A percentile compares a stretch with the other conserved stretches of the same genome.
Evolutionary conservation across 2,329 filamentous ascomycete species (phyloP).

Genomic region (Cladobotryum mycophilum): DNA sequence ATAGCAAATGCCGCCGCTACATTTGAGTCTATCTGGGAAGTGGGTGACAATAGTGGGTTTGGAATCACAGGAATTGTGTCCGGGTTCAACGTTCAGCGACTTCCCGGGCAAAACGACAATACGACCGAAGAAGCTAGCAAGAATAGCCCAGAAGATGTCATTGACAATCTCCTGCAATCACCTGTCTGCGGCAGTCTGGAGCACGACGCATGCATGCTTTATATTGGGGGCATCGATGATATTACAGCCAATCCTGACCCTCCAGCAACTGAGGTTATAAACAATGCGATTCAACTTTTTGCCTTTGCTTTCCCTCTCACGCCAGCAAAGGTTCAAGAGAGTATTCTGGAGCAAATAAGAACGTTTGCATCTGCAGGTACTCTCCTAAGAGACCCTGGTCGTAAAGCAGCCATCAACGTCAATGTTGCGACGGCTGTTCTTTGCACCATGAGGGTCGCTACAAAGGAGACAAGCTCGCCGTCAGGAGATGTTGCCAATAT

Average conservation of each 20-base stretch:
- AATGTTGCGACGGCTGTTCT: slow-evolving; percentile 82
- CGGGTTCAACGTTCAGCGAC: slow-evolving; percentile 64
- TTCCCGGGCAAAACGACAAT: slow-evolving; percentile 62
- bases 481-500: slow-evolving; percentile 66
- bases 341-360: slow-evolving; percentile 86
- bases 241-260: slow-evolving; percentile 58
- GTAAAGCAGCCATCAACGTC: slow-evolving; percentile 84
- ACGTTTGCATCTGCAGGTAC: slow-evolving; percentile 78
- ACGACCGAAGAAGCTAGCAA: slow-evolving; percentile 42
- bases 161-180: slow-evolving; percentile 56
- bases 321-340: slow-evolving; percentile 87
- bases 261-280: slow-evolving; percentile 86
- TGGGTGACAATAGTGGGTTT: slow-evolving; percentile 90
- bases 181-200: slow-evolving; percentile 80
- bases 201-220: slow-evolving; percentile 80
- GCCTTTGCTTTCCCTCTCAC: slow-evolving; percentile 86
- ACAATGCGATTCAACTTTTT: slow-evolving; percentile 89
- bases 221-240: slow-evolving; percentile 47
- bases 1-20: slow-evolving; percentile 85
- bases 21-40: slow-evolving; percentile 93
- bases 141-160: slow-evolving; percentile 55
- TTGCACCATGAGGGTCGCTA: slow-evolving; percentile 74
- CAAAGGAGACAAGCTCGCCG: slow-evolving; percentile 68
- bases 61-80: slow-evolving; percentile 81
- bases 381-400: slow-evolving; percentile 77